Evolutionary conservation across 202 grass and related monocot genomes (phyloP), one percentile per base, ranked within the genome.

Genomic region (Saccharum hybrid): DNA sequence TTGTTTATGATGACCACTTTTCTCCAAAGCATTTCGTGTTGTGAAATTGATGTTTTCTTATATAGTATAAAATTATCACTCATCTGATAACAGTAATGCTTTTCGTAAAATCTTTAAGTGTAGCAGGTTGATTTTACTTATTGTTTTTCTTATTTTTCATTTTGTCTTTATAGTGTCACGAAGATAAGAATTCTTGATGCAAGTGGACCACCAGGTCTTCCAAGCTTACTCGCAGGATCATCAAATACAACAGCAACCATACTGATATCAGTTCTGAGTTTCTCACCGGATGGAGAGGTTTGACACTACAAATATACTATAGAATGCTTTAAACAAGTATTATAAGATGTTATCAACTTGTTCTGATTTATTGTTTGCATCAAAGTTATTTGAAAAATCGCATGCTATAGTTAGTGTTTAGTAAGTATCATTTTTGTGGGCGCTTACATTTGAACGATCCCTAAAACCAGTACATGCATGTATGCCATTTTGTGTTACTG

Each of bases 131-230:
- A 8, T 42, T 59, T 22, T 38, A 66, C 42, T 65, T 6, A 22
- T 71, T 86, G 10, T 77, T 67, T 18, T 86, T 10, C 52, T 14
- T 61, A 79, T 70, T 64, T 89, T 67, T 42, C 7, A 81, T 46
- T 71, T 63, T 76, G 71, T 88, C 11, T 40, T 80, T 81, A 37
- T 68, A 97, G 94, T 68, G 94, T 97, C 56, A 94, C 92, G 48
- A 97, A 97, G 88, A 94, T 97, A 91, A 94, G 87, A 75, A 91
- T 97, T 93, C 88, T 97, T 68, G 90, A 97, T 93, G 94, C 94
- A 90, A 93, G 90, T 75, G 94, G 90, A 71, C 94, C 94, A 86
- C 94, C 86, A 77, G 94, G 94, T 65, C 88, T 94, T 80, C 94
- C 92, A 88, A 87, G 85, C 46, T 93, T 94, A 74, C 86, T 97